Percentiles rank a stretch among this genome's conserved stretches.
Conservation (phyloP, 2,329 filamentous ascomycete genomes). For the Verticillium isaacii region DNA sequence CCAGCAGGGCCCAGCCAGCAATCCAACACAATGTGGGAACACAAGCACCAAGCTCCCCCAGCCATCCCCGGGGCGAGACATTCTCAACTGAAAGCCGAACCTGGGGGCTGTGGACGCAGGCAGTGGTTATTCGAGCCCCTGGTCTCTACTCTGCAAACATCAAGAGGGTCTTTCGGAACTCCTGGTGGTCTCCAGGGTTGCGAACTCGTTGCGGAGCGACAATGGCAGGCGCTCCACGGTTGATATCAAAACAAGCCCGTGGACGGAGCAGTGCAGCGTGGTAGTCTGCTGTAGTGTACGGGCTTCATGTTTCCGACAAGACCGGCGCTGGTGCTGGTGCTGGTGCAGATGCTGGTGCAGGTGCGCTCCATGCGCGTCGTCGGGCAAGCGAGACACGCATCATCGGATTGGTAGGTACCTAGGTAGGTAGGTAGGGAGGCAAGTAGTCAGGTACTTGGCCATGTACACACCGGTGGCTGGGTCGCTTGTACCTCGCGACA, state of each 20-base stretch:
- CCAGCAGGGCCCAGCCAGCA: too few species aligned
- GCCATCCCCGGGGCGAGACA: background rate
- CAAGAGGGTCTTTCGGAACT: too few species aligned
- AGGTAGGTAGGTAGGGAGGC: too few species aligned
- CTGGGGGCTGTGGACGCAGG: background rate
- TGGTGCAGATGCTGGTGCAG: background rate
- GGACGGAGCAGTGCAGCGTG: background rate
- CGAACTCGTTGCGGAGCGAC: too few species aligned
- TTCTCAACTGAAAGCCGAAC: background rate
- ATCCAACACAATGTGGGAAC: background rate
- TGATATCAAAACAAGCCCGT: too few species aligned
- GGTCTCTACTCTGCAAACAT: too few species aligned
- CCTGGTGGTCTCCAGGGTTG: too few species aligned
- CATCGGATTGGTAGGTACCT: too few species aligned
- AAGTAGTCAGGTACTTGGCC: background rate
- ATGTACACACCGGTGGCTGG: background rate
- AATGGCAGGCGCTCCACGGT: too few species aligned
- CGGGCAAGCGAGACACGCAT: too few species aligned
- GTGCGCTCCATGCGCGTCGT: background rate
- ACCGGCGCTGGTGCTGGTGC: background rate
- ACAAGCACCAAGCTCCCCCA: background rate
- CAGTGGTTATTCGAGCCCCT: too few species aligned
- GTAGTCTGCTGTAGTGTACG: background rate
- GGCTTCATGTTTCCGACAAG: background rate
- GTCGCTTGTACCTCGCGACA: background rate